Evolutionary conservation across 2,329 filamentous ascomycete genomes (phyloP), one percentile per base, ranked within the genome.

Genomic region (Nigrograna mackinnonii): DNA sequence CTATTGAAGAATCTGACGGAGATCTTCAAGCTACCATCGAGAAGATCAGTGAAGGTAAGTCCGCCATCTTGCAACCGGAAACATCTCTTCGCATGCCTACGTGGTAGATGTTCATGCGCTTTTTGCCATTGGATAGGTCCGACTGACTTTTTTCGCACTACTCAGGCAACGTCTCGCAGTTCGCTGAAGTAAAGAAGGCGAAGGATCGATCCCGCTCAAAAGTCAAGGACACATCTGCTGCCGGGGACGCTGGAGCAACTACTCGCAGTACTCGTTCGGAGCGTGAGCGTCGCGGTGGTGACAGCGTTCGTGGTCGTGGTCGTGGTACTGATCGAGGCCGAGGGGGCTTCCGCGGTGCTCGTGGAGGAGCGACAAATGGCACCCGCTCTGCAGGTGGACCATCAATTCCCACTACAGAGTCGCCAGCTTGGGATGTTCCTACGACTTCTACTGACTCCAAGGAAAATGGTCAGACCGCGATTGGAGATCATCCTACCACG

Each of bases 1-100:
- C 91, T 49, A 79, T 99, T 46, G 84, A 95, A 71, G 94, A 99
- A 77, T 87, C 86, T 43, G 82, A 89, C 60, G 89, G 88, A 60
- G 87, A 78, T 71, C 78, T 90, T 61, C 81, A 87, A 57, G 73
- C 82, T 58, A 83, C 87, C 54, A 87, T 89, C 65, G 84, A 87
- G 61, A 84, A 85, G 70, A 92, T 94, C 69, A 83, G 85, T 59
- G 86, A 91, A 71, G 87, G 87, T 91, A 77, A 63, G 70, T 47
- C 9, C 37, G 19, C 22, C 4, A 22, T 19, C 31, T 22, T 21
- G 12, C 26, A n/a, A n/a, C n/a, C n/a, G n/a, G n/a, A n/a, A n/a
- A n/a, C n/a, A n/a, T n/a, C n/a, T n/a, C n/a, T n/a, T n/a, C n/a
- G n/a, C n/a, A n/a, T n/a, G n/a, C n/a, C n/a, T n/a, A n/a, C n/a